Conservation (phyloP, 768 basidiomycete species). For the Trametes coccinea region DNA sequence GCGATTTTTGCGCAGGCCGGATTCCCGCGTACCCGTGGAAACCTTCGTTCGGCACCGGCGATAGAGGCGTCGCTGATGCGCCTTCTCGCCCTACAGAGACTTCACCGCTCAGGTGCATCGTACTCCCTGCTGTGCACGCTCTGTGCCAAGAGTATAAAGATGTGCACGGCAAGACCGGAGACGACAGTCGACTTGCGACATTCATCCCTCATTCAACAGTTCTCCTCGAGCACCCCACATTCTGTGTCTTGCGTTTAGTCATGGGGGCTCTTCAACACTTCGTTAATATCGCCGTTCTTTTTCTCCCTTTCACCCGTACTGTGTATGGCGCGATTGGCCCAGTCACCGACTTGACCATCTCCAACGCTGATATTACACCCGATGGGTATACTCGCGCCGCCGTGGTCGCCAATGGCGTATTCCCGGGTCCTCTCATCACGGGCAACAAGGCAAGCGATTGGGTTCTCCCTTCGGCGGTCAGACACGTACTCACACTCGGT, state of each 20-base stretch:
- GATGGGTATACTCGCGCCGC: slow-evolving; percentile 34
- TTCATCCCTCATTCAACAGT: not conserved
- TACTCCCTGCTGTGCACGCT: no score
- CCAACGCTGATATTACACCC: slow-evolving; percentile 32
- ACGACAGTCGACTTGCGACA: not conserved
- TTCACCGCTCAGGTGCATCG: no score
- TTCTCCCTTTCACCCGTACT: not conserved
- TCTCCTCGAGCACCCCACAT: not conserved
- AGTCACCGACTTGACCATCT: slow-evolving; percentile 28
- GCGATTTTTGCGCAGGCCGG: slow-evolving; percentile 11
- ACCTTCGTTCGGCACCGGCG: no score
- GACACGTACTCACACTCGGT: not conserved
- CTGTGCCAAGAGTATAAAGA: not conserved
- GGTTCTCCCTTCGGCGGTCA: not conserved
- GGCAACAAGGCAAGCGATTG: slow-evolving; percentile 25
- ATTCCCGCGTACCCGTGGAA: not conserved
- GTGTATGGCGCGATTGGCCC: slow-evolving; percentile 28
- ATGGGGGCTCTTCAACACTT: slow-evolving; percentile 9
- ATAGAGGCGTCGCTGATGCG: no score
- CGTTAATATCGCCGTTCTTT: not conserved
- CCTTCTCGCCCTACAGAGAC: no score
- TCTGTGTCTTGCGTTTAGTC: not conserved
- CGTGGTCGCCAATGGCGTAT: slow-evolving; percentile 22
- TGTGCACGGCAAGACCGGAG: not conserved
- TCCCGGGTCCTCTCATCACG: slow-evolving; percentile 27